Evolutionary conservation across 345 rosid species (phyloP).

Genomic region (Sapria himalayana): DNA sequence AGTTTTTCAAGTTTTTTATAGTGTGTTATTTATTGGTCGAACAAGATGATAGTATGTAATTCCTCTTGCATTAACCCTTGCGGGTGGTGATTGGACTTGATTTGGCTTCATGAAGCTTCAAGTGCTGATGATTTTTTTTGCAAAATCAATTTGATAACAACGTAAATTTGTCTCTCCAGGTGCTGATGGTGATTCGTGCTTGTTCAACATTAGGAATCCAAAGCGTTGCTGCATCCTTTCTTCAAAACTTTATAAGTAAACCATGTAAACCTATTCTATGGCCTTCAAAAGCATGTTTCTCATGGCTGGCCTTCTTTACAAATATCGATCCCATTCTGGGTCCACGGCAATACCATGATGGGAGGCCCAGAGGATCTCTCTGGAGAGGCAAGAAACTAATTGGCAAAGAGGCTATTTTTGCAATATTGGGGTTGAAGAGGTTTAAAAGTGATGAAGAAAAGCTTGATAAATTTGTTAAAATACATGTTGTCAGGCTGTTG

Average conservation of each 20-base stretch:
- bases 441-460: constrained; percentile 54
- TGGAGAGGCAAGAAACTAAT: constrained; percentile 89
- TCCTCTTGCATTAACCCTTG: no score
- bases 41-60: no score
- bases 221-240: constrained; percentile 14
- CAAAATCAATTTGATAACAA: no score
- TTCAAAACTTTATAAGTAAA: constrained; percentile 13
- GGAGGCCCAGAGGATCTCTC: constrained; percentile 85
- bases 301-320: background rate
- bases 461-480: constrained; percentile 41
- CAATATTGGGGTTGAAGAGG: constrained; percentile 52
- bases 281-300: constrained; percentile 9
- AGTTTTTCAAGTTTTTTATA: no score
- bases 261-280: constrained; percentile 7
- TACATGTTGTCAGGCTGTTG: constrained; percentile 60
- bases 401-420: constrained; percentile 75
- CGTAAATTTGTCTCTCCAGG: background rate
- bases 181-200: constrained; percentile 29
- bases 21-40: no score
- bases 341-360: constrained; percentile 47
- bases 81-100: no score
- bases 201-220: constrained; percentile 23
- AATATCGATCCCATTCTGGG: constrained; percentile 11
- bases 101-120: no score
- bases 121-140: no score